Conservation (phyloP, 768 basidiomycete genomes). For the Termitomyces sp. region DNA sequence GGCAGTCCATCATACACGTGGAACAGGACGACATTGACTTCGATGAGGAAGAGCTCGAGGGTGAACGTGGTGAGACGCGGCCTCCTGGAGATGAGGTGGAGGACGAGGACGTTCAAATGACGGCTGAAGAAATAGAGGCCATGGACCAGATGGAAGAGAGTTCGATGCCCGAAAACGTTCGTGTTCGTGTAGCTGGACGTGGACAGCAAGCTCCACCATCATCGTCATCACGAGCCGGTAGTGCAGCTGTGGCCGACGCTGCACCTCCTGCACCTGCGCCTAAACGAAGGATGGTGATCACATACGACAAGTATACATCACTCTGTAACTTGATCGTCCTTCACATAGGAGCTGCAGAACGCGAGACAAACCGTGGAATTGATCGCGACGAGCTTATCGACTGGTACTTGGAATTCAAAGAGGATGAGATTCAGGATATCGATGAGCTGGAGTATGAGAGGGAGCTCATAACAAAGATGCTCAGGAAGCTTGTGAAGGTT, state of each 20-base stretch:
- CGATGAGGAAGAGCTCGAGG: conserved; percentile 82
- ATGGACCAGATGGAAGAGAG: conserved; percentile 48
- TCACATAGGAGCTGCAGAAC: conserved; percentile 75
- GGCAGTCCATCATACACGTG: conserved; percentile 98
- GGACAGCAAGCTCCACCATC: conserved; percentile 24
- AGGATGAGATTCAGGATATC: conserved; percentile 75
- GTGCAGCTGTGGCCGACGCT: conserved; percentile 31
- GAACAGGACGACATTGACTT: conserved; percentile 99
- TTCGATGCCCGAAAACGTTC: conserved; percentile 32
- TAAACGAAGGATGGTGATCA: conserved; percentile 84
- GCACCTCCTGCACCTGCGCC: conserved; percentile 41
- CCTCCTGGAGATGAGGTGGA: conserved; percentile 31
- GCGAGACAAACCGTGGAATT: conserved; percentile 68
- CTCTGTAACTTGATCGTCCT: conserved; percentile 87
- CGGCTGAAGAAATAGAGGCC: conserved; percentile 54
- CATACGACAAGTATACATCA: conserved; percentile 92
- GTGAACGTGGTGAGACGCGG: conserved; percentile 41
- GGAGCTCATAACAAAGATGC: conserved; percentile 84
- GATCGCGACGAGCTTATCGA: conserved; percentile 92
- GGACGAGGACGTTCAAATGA: conserved; percentile 58
- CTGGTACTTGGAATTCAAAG: conserved; percentile 93
- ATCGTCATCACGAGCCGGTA: conserved; percentile 37
- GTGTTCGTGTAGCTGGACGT: conserved; percentile 27
- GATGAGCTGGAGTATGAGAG: conserved; percentile 90
- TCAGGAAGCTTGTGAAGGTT: conserved; percentile 90